Conservation (phyloP, 2,329 filamentous ascomycete genomes). For the Colletotrichum chrysophilum region DNA sequence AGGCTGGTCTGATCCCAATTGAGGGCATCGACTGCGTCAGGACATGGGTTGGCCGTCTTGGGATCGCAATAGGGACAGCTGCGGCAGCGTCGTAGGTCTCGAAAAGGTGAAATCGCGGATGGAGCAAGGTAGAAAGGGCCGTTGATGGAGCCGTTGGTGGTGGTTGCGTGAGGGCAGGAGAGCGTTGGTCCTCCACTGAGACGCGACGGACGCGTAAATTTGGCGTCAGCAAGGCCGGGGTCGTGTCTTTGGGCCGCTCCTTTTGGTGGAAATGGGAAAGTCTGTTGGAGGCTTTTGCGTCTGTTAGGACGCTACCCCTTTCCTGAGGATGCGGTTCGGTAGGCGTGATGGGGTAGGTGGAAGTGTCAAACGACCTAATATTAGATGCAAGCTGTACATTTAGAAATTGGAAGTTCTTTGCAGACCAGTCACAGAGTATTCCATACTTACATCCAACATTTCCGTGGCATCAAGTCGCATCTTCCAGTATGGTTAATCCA, state of each 20-base stretch:
- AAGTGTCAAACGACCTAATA: too few species aligned
- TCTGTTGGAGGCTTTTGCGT: neutral
- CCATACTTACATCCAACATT: neutral
- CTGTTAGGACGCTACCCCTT: neutral
- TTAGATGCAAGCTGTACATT: too few species aligned
- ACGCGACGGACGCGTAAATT: conserved; percentile 37
- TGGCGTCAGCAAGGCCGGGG: conserved; percentile 31
- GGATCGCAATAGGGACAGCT: neutral
- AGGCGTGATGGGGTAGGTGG: too few species aligned
- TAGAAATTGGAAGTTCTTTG: neutral
- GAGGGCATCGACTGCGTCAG: neutral
- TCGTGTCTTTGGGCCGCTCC: conserved; percentile 3
- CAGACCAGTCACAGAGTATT: neutral
- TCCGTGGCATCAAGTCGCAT: neutral
- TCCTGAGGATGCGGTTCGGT: rapidly evolving
- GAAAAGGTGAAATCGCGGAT: neutral
- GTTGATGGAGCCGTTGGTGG: neutral
- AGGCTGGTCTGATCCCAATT: neutral
- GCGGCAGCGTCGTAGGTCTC: neutral
- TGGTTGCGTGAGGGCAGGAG: neutral
- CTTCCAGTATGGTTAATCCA: neutral
- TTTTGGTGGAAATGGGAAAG: neutral
- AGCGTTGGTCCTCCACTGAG: conserved; percentile 10
- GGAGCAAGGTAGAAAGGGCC: neutral
- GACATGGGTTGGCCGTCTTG: neutral